These are phyloP conservation scores for Diaporthe caulivora DNA, from an alignment of 2,329 filamentous ascomycete genomes.

Conservation along the genomic window DNA sequence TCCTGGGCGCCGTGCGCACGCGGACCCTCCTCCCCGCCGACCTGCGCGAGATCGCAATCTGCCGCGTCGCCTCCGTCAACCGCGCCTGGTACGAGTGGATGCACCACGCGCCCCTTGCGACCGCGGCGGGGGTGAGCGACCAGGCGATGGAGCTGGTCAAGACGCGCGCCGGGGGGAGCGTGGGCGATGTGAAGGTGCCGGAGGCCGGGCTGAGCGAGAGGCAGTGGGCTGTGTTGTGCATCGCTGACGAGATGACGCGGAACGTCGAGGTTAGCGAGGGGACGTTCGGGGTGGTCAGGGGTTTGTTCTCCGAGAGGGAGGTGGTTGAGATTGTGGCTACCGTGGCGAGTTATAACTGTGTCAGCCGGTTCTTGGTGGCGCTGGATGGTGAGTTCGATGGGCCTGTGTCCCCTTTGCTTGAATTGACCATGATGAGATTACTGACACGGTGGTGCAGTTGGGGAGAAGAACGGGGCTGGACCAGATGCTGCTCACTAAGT, in stretches of 20 bases:
- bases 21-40: conserved; percentile 63
- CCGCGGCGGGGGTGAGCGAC: conserved; percentile 67
- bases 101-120: conserved; percentile 78
- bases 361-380: conserved; percentile 85
- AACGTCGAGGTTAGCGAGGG: conserved; percentile 76
- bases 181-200: conserved; percentile 45
- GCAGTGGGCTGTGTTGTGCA: conserved; percentile 78
- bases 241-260: conserved; percentile 87
- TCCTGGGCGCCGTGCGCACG: conserved; percentile 74
- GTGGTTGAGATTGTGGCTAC: conserved; percentile 77
- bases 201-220: conserved; percentile 61
- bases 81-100: conserved; percentile 88
- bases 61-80: conserved; percentile 84
- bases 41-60: conserved; percentile 83
- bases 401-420: not conserved
- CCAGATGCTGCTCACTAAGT: conserved; percentile 54
- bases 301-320: conserved; percentile 75
- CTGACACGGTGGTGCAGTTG: conserved; percentile 59
- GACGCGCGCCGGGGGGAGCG: conserved; percentile 47
- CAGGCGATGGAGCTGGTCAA: conserved; percentile 60
- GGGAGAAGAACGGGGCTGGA: conserved; percentile 67
- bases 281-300: conserved; percentile 74
- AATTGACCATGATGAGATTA: not conserved
- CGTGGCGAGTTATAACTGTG: conserved; percentile 84
- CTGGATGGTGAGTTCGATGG: conserved; percentile 73